Evolutionary conservation across 1,139 yeast genomes (phyloP).

Genomic region (Kazachstania sp.): DNA sequence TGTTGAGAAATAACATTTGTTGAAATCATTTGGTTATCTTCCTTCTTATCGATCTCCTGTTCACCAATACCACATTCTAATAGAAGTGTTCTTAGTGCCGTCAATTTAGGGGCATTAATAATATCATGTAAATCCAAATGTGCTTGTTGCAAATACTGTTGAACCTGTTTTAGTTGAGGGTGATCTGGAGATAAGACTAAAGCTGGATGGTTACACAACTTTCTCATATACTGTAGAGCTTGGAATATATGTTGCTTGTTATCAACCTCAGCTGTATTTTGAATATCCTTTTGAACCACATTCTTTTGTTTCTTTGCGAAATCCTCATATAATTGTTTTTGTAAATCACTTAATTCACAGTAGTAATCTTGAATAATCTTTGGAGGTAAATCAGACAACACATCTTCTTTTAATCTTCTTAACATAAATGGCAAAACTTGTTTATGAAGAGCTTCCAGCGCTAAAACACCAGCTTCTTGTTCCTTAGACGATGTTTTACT

Average conservation of each 20-base stretch:
- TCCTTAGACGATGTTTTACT: slow-evolving; percentile 88
- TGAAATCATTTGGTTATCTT: slow-evolving; percentile 38
- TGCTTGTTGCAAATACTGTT: slow-evolving; percentile 48
- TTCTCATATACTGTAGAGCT: slow-evolving; percentile 94
- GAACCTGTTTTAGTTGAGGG: slow-evolving; percentile 70
- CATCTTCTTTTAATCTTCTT: slow-evolving; percentile 94
- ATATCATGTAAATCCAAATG: slow-evolving; percentile 60
- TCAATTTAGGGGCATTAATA: slow-evolving; percentile 81
- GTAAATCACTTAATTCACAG: slow-evolving; percentile 89
- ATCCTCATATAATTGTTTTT: slow-evolving; percentile 77
- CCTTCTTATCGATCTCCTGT: slow-evolving; percentile 39
- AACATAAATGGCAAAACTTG: slow-evolving; percentile 95
- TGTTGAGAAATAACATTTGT: slow-evolving; percentile 84
- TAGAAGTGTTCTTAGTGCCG: slow-evolving; percentile 72
- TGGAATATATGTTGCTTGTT: slow-evolving; percentile 92
- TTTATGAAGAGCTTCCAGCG: slow-evolving; percentile 89
- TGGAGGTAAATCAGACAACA: slow-evolving; percentile 91
- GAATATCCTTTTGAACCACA: slow-evolving; percentile 58
- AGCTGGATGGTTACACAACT: slow-evolving; percentile 94
- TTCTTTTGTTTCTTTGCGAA: slow-evolving; percentile 83
- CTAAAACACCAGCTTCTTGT: slow-evolving; percentile 95
- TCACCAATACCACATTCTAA: slow-evolving; percentile 93
- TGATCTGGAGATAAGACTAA: slow-evolving; percentile 78
- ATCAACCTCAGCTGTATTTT: slow-evolving; percentile 35
- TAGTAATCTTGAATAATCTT: slow-evolving; percentile 97